phyloP scores from a whole-genome alignment of 1,284 basidiomycete species.

The Calocybe gambosa region DNA sequence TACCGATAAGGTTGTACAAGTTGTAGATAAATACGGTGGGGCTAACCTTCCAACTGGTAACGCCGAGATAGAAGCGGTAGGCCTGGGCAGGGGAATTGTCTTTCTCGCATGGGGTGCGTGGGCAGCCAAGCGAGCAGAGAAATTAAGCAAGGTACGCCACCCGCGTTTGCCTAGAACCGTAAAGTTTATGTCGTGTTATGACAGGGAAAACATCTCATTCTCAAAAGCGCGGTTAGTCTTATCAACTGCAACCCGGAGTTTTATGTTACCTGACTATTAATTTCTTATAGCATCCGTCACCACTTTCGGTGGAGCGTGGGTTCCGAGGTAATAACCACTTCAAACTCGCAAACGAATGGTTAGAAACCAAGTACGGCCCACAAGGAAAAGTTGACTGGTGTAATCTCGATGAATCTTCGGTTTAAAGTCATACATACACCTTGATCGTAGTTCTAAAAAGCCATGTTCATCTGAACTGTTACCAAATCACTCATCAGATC shows the following conservation, averaged over 20 bases:
- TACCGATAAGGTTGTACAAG: slow-evolving; percentile 61
- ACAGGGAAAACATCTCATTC: slow-evolving; percentile 80
- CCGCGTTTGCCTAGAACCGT: slow-evolving; percentile 4
- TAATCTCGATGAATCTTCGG: slow-evolving; percentile 34
- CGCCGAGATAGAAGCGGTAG: slow-evolving; percentile 36
- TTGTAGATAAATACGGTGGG: slow-evolving; percentile 73
- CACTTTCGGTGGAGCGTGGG: slow-evolving; percentile 73
- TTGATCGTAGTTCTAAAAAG: too few species aligned
- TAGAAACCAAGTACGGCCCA: slow-evolving; percentile 66
- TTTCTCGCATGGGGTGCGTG: slow-evolving; percentile 90
- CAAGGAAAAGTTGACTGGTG: slow-evolving; percentile 77
- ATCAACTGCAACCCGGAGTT: slow-evolving; percentile 8
- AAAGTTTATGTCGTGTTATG: not conserved
- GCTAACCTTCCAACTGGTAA: slow-evolving; percentile 44
- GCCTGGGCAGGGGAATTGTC: slow-evolving; percentile 67
- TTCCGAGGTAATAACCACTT: slow-evolving; percentile 94
- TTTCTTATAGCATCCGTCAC: slow-evolving; percentile 67
- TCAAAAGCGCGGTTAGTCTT: slow-evolving; percentile 66
- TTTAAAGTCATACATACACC: too few species aligned
- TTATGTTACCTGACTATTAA: slow-evolving; percentile 12
- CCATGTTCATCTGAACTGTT: too few species aligned
- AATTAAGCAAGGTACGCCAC: slow-evolving; percentile 60
- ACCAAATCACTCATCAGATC: too few species aligned
- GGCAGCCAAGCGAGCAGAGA: slow-evolving; percentile 80
- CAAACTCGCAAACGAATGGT: slow-evolving; percentile 79